These are phyloP conservation scores for Penstemon barbatus DNA, from an alignment of 257 asterid species.

Conservation along the genomic window DNA sequence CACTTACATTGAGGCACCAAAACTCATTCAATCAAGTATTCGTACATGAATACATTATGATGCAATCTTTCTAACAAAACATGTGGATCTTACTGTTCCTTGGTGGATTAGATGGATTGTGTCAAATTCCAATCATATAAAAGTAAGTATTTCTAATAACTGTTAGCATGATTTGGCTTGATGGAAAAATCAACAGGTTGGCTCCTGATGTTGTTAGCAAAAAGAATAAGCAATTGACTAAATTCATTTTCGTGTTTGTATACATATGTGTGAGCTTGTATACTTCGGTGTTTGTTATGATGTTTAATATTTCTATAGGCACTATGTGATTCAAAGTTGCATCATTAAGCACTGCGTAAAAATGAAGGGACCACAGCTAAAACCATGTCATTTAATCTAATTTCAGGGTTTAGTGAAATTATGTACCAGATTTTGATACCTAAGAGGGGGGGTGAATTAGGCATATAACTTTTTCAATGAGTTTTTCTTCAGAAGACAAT, in stretches of 20 bases:
- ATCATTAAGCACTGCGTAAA: not conserved
- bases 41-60: not conserved
- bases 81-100: not conserved
- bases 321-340: slow-evolving; percentile 9
- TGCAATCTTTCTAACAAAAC: slow-evolving; percentile 21
- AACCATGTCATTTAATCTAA: not conserved
- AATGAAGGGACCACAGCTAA: not conserved
- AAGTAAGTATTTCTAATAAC: not conserved
- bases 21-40: not conserved
- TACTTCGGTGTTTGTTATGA: not conserved
- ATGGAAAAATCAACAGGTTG: not conserved
- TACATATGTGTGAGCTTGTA: not conserved
- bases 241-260: not conserved
- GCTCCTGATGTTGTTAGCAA: not conserved
- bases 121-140: slow-evolving; percentile 9
- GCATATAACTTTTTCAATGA: too few relatives aligned
- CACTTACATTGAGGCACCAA: too few relatives aligned
- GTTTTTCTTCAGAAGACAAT: too few relatives aligned
- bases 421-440: not conserved
- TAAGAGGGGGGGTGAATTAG: too few relatives aligned
- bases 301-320: not conserved
- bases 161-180: not conserved
- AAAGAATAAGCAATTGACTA: slow-evolving; percentile 10
- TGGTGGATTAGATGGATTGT: not conserved
- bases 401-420: slow-evolving; percentile 4